phyloP scores from a whole-genome alignment of 2,329 filamentous ascomycete species.

The Dactylellina sp. region DNA sequence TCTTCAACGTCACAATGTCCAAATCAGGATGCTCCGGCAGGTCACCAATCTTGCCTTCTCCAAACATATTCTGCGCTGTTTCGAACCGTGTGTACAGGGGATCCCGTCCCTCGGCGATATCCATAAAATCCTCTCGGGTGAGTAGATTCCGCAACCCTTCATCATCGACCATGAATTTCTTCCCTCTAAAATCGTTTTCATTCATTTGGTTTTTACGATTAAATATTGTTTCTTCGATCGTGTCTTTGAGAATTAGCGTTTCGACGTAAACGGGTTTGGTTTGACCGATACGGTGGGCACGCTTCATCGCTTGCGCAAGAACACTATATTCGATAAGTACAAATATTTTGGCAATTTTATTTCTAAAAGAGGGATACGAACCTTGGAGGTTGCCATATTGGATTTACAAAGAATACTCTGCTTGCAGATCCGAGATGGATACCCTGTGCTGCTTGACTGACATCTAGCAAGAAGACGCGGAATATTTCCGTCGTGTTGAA shows the following conservation, averaged over 20 bases:
- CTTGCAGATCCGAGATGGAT: conserved; percentile 86
- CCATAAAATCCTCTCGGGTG: conserved; percentile 68
- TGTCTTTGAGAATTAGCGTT: conserved; percentile 82
- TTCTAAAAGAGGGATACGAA: background rate
- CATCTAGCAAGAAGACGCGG: conserved; percentile 87
- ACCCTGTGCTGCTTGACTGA: conserved; percentile 88
- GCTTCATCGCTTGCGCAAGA: conserved; percentile 90
- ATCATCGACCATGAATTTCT: conserved; percentile 72
- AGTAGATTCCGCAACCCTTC: conserved; percentile 71
- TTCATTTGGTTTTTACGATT: conserved; percentile 80
- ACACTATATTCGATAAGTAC: conserved; percentile 68
- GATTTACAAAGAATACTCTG: conserved; percentile 88
- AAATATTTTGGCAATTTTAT: too few species aligned
- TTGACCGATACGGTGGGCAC: conserved; percentile 88
- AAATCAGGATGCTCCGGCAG: conserved; percentile 40
- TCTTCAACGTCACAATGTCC: conserved; percentile 37
- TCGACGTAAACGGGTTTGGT: conserved; percentile 82
- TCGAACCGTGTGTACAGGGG: conserved; percentile 63
- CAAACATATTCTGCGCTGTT: conserved; percentile 66
- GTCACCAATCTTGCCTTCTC: conserved; percentile 59
- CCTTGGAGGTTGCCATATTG: conserved; percentile 78
- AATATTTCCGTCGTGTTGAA: conserved; percentile 79
- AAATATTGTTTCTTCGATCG: conserved; percentile 86
- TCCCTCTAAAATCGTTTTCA: conserved; percentile 69
- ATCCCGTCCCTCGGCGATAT: conserved; percentile 63